Evolutionary conservation across 1,284 basidiomycete genomes (phyloP).

Genomic region (Ceratobasidium sp.): DNA sequence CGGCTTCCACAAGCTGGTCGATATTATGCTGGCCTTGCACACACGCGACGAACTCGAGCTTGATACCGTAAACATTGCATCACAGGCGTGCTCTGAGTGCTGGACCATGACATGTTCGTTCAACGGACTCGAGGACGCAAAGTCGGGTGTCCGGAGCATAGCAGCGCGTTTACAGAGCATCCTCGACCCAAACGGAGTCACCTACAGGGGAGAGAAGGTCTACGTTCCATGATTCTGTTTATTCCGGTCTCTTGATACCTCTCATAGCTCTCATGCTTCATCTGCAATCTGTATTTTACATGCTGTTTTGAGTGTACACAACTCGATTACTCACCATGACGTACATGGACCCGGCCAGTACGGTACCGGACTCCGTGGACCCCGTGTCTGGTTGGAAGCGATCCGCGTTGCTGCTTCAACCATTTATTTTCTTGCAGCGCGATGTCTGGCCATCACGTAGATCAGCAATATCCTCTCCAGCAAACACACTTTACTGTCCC

Average conservation of each 20-base stretch:
- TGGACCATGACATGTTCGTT: slow-evolving; percentile 75
- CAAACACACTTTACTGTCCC: slow-evolving; percentile 32
- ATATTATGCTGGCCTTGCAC: slow-evolving; percentile 72
- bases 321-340: neutral
- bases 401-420: neutral
- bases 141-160: slow-evolving; percentile 38
- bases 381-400: neutral
- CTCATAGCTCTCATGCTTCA: neutral
- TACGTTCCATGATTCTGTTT: slow-evolving; percentile 40
- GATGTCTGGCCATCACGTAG: slow-evolving; percentile 36
- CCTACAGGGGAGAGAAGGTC: slow-evolving; percentile 42
- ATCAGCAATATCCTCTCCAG: slow-evolving; percentile 31
- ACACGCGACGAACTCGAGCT: slow-evolving; percentile 67
- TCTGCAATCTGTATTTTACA: slow-evolving; percentile 11
- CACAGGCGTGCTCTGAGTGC: slow-evolving; percentile 80
- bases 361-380: slow-evolving; percentile 6
- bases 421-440: slow-evolving; percentile 19
- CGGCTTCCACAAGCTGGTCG: slow-evolving; percentile 71
- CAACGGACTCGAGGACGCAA: slow-evolving; percentile 57
- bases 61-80: slow-evolving; percentile 72
- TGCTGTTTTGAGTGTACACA: neutral
- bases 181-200: slow-evolving; percentile 40
- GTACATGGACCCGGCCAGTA: neutral
- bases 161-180: slow-evolving; percentile 35
- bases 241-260: neutral